Conservation (phyloP, 2,329 filamentous ascomycete species). For the Dothideomycetidae sp. region DNA sequence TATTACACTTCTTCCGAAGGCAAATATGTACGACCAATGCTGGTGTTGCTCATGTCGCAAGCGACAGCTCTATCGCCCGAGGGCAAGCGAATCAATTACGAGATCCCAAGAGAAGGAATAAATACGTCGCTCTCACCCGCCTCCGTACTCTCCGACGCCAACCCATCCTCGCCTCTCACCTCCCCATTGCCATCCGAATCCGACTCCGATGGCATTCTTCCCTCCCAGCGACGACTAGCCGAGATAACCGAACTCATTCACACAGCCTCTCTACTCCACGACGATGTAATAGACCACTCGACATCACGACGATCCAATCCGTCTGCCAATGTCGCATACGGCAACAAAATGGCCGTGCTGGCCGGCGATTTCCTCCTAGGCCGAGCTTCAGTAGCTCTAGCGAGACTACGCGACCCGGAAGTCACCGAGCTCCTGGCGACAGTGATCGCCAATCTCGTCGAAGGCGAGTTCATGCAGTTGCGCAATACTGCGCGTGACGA, state of each 20-base stretch:
- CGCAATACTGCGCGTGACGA: slow-evolving; percentile 92
- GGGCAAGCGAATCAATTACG: slow-evolving; percentile 28
- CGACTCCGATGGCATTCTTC: slow-evolving; percentile 41
- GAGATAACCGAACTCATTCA: slow-evolving; percentile 98
- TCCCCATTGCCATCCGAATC: slow-evolving; percentile 26
- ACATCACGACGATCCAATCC: slow-evolving; percentile 68
- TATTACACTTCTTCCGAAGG: slow-evolving; percentile 96
- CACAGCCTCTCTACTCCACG: slow-evolving; percentile 88
- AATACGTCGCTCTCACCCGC: slow-evolving; percentile 47
- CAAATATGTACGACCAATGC: slow-evolving; percentile 87
- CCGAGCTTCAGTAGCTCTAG: slow-evolving; percentile 82
- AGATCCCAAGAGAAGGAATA: slow-evolving; percentile 29
- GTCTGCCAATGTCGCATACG: slow-evolving; percentile 87
- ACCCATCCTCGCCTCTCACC: slow-evolving; percentile 53
- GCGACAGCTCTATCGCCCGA: slow-evolving; percentile 74
- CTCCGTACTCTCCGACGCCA: slow-evolving; percentile 60
- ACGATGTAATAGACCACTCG: slow-evolving; percentile 95
- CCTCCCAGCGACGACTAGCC: slow-evolving; percentile 80
- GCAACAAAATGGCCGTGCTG: slow-evolving; percentile 97
- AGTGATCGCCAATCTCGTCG: slow-evolving; percentile 92
- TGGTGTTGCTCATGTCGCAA: slow-evolving; percentile 91
- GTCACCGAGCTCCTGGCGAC: slow-evolving; percentile 90
- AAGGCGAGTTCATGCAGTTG: slow-evolving; percentile 98
- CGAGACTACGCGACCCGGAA: slow-evolving; percentile 78
- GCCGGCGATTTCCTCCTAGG: slow-evolving; percentile 95